These are phyloP conservation scores for Xerocomellus dryophilus DNA, from an alignment of 768 basidiomycete species.

Conservation along the genomic window DNA sequence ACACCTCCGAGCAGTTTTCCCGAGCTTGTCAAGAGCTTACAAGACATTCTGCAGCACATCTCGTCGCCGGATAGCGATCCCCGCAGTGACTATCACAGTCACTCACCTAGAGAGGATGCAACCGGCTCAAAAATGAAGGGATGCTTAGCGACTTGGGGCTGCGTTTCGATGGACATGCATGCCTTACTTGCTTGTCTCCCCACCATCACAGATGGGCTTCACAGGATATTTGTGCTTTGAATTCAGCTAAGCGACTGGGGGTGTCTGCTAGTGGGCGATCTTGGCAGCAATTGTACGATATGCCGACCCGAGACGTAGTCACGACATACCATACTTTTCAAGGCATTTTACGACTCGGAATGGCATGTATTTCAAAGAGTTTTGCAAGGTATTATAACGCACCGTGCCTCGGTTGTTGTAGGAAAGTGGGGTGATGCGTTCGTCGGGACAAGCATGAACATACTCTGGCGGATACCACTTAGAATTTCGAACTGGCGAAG, in stretches of 20 bases:
- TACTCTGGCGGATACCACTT: too few relatives aligned
- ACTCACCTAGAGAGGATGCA: constrained; percentile 34
- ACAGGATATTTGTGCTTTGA: constrained; percentile 3
- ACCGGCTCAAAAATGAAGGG: constrained; percentile 12
- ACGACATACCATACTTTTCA: too few relatives aligned
- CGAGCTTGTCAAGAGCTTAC: constrained; percentile 14
- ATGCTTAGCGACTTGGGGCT: constrained; percentile 13
- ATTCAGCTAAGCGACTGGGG: neutral
- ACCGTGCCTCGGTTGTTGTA: too few relatives aligned
- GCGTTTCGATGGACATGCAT: constrained; percentile 27
- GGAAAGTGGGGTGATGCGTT: too few relatives aligned
- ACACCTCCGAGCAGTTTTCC: too few relatives aligned
- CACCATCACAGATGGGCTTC: constrained; percentile 13
- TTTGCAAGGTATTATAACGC: too few relatives aligned
- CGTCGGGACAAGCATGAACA: too few relatives aligned
- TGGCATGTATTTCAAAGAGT: too few relatives aligned
- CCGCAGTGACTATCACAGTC: constrained; percentile 35
- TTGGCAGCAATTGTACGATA: constrained; percentile 5
- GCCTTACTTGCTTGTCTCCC: constrained; percentile 16
- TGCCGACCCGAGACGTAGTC: constrained; percentile 6
- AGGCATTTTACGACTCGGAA: too few relatives aligned
- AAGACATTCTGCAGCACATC: constrained; percentile 29
- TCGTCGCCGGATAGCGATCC: constrained; percentile 30
- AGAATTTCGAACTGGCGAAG: too few relatives aligned
- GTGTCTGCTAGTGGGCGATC: constrained; percentile 2